phyloP scores from a whole-genome alignment of 192 early-diverging fungal species.

The Backusella luteola region DNA sequence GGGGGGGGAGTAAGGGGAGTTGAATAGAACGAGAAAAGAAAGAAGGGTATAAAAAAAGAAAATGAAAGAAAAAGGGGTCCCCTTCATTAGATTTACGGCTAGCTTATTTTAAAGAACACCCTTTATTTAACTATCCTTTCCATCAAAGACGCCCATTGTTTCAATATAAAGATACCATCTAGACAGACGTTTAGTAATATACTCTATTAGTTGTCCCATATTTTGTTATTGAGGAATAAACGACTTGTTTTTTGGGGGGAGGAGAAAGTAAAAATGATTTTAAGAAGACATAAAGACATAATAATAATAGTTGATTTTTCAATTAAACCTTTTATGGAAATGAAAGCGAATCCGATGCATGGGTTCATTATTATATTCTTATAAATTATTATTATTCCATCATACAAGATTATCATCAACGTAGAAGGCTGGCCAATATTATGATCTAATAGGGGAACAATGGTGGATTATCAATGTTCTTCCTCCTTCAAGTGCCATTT shows the following conservation, averaged over 20 bases:
- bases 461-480: neutral
- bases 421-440: neutral
- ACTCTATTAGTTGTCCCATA: neutral
- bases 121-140: neutral
- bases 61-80: neutral
- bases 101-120: neutral
- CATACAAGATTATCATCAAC: neutral
- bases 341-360: constrained; percentile 9
- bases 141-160: neutral
- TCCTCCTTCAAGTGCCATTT: neutral
- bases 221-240: neutral
- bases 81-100: neutral
- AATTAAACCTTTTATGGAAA: constrained; percentile 18
- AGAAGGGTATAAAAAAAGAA: neutral
- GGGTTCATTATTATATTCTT: neutral
- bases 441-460: neutral
- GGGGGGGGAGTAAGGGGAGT: neutral
- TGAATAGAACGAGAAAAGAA: neutral
- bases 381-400: neutral
- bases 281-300: neutral
- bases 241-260: neutral
- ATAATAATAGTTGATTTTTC: neutral
- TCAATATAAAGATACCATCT: neutral
- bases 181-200: neutral
- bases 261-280: neutral